phyloP scores from a whole-genome alignment of 345 rosid species.

The Capsella bursapastoris region DNA sequence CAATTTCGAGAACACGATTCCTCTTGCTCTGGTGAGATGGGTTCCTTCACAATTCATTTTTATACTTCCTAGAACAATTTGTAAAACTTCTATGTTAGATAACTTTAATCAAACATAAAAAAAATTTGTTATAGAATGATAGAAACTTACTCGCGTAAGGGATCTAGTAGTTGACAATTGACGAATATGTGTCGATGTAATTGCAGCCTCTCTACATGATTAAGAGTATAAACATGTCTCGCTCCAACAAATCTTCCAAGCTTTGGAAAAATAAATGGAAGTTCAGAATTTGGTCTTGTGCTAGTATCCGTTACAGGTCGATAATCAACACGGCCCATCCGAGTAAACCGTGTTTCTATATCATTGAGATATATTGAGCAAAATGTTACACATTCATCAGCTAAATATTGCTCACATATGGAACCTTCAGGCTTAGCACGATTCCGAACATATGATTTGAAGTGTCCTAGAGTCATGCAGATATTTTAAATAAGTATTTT shows the following conservation, averaged over 20 bases:
- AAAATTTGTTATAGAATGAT: neutral
- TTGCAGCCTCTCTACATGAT: constrained; percentile 14
- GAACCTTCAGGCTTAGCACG: neutral
- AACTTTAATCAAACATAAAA: neutral
- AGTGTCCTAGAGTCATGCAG: neutral
- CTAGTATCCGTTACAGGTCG: neutral
- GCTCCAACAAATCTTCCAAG: constrained; percentile 15
- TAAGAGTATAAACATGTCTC: constrained; percentile 1
- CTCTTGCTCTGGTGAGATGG: neutral
- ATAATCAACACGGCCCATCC: neutral
- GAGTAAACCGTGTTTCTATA: neutral
- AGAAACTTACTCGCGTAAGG: constrained; percentile 22
- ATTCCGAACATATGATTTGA: constrained; percentile 4
- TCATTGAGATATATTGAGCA: constrained; percentile 15
- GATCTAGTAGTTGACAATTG: constrained; percentile 26
- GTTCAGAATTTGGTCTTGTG: neutral
- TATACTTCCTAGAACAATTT: neutral
- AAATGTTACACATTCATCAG: constrained; percentile 10
- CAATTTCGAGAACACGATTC: neutral
- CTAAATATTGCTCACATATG: constrained; percentile 9
- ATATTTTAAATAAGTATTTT: neutral
- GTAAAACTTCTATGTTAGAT: neutral
- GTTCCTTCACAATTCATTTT: neutral
- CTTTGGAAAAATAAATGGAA: neutral
- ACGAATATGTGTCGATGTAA: constrained; percentile 13